Percentiles rank a stretch among this genome's conserved stretches.
These are phyloP conservation scores for Rhodofomes roseus DNA, from an alignment of 1,284 basidiomycete genomes.

Conservation along the genomic window DNA sequence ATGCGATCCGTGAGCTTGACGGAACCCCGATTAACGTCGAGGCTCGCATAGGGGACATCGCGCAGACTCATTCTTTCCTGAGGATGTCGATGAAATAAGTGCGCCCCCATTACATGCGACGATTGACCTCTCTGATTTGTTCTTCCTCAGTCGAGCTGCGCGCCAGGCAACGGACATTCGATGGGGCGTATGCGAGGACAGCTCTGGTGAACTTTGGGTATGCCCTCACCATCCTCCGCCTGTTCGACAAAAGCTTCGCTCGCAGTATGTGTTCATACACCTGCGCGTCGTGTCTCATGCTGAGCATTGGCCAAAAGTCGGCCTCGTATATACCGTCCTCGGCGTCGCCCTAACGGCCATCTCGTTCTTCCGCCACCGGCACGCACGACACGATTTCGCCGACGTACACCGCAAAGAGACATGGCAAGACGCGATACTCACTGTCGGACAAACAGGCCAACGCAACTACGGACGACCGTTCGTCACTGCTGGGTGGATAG, in stretches of 20 bases:
- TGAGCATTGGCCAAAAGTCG: constrained; percentile 42
- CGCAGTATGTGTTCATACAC: constrained; percentile 44
- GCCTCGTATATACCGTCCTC: constrained; percentile 66
- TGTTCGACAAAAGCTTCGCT: constrained; percentile 73
- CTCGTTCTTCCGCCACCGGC: constrained; percentile 57
- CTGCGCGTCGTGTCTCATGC: constrained; percentile 4
- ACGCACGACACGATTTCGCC: constrained; percentile 71
- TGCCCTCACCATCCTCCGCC: constrained; percentile 67
- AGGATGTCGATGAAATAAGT: constrained; percentile 58
- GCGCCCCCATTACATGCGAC: too few relatives aligned
- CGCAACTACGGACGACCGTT: constrained; percentile 74
- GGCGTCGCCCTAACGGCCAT: constrained; percentile 57
- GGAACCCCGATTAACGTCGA: neutral
- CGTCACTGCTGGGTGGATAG: constrained; percentile 75
- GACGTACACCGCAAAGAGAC: constrained; percentile 34
- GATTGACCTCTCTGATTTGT: neutral
- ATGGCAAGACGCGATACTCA: constrained; percentile 33
- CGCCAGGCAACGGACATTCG: constrained; percentile 76
- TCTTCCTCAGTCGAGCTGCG: constrained; percentile 59
- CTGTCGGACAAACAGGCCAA: constrained; percentile 54
- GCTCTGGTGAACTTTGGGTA: constrained; percentile 75
- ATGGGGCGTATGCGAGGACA: constrained; percentile 77
- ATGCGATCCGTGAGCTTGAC: neutral
- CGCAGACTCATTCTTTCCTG: constrained; percentile 50
- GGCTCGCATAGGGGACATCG: constrained; percentile 49